Evolutionary conservation across 2,329 filamentous ascomycete species (phyloP), one percentile per base, ranked within the genome.

Genomic region (Cytospora leucostoma): DNA sequence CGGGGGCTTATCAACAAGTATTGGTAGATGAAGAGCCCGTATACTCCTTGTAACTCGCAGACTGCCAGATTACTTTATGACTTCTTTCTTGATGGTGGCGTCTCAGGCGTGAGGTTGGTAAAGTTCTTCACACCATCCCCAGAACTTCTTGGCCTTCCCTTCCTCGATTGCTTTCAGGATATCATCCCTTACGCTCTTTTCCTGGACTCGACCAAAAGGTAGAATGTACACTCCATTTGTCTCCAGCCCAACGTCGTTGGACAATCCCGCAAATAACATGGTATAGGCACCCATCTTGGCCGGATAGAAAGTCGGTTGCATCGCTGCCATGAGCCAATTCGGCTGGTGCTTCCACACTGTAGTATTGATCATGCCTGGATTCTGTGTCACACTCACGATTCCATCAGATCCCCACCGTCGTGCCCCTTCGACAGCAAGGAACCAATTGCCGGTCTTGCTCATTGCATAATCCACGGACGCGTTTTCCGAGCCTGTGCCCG

Each of bases 331-430:
- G 19, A 61, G 34, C 58, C 58, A 64, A 34, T 52, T 51, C 21
- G 58, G 58, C 11, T 64, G 64, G 11, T 64, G 57, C 38, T 59
- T 63, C 58, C 61, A 66, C 1, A 65, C 64, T 2, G 61, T 59
- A 12, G 62, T 64, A 7, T 47, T 61, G 49, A 66, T 57, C 64
- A 63, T 63, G n/a, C 64, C 64, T 2, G 64, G 64, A n/a, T 66
- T 66, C 15, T 66, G 64, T 11, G 55, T 47, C 0, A 66, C 21
- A n/a, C 64, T 64, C 33, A 66, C 54, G 27, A 66, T 61, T 7
- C 55, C 61, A 11, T 64, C 61, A 17, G 38, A 27, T 2, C 64
- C 64, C 58, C 62, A 64, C 8, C 64, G 32, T 12, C 58, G 62
- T 4, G 58, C 64, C 5, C 53, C 57, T 3, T 64, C 64, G 11